Conservation (phyloP, 192 early-diverging fungal species). For the Funneliformis mosseae region DNA sequence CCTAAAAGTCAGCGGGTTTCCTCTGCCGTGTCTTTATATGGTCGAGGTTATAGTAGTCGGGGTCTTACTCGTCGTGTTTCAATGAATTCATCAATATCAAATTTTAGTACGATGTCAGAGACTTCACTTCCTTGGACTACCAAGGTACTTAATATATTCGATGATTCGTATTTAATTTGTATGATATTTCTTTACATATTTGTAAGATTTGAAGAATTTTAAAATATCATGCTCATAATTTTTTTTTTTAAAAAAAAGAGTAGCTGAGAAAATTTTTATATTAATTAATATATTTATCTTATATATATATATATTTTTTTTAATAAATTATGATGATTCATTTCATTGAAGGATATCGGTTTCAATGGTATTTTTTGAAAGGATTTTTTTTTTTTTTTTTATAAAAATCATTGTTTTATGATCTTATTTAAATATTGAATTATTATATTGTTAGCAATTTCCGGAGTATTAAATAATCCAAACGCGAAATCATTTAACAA, state of each 20-base stretch:
- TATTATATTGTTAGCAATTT: conserved; percentile 37
- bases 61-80: conserved; percentile 16
- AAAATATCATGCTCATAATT: neutral
- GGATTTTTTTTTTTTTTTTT: neutral
- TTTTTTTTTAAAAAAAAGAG: neutral
- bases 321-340: too few relatives aligned
- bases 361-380: conserved; percentile 63
- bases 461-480: conserved; percentile 78
- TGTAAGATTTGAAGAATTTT: neutral
- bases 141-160: conserved; percentile 22
- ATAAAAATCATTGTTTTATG: neutral
- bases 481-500: conserved; percentile 48
- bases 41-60: neutral
- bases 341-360: conserved; percentile 63
- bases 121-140: conserved; percentile 63
- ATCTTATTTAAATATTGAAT: neutral
- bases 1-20: conserved; percentile 26
- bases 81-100: conserved; percentile 38
- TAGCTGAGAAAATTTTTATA: neutral
- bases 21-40: conserved; percentile 25
- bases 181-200: neutral
- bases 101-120: conserved; percentile 54
- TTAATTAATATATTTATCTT: neutral
- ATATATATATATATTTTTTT: neutral
- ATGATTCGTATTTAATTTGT: neutral